Base-by-base conservation (phyloP, 2,329 filamentous ascomycete species). In the Talaromyces sp. region DNA sequence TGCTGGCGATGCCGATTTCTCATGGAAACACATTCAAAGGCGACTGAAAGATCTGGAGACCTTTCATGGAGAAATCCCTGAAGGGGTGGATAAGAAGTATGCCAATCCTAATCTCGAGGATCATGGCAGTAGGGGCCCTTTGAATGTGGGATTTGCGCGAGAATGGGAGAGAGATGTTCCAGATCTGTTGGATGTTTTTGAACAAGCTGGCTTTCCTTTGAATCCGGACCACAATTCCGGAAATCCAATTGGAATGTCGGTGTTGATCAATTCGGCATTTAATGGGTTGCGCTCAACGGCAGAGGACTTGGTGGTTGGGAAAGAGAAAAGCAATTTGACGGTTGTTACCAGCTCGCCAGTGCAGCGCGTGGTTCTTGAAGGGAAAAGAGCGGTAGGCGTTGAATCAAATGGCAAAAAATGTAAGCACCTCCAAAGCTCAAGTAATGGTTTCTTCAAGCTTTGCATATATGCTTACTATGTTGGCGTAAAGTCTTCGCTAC, bases 221-320 rank as follows among this genome's bases (percentile, higher is more conserved):
- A 85, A 85, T 54, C 72, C 73, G 0, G 83, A 86, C 56, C 75
- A 82, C 35, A 86, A 86, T 56, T 80, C 78, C 7, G 84, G 84
- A 0, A 76, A 86, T 60, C 82, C 81, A 0, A 71, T 85, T 27
- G 84, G 84, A 3, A 77, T 86, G 76, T 1, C 67, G 80, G 39
- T 62, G 75, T 14, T 49, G 39, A 77, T 82, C 56, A 80, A 77
- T 42, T 82, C 81, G 10, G 73, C 78, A n/a, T 62, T 73, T 22
- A 70, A 77, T 7, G 82, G 81, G 1, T 45, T 73, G 8, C 72
- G 82, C 16, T 77, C 76, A 0, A 85, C 82, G 0, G 78, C 83
- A 0, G 71, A 72, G 1, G 82, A 83, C 54, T 69, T 84, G 41
- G 57, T 86, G 10, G 55, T 58, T 1, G 61, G 68, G 3, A 40